phyloP scores from a whole-genome alignment of 108 stramenopile species.

The Schizochytrium sp. region DNA sequence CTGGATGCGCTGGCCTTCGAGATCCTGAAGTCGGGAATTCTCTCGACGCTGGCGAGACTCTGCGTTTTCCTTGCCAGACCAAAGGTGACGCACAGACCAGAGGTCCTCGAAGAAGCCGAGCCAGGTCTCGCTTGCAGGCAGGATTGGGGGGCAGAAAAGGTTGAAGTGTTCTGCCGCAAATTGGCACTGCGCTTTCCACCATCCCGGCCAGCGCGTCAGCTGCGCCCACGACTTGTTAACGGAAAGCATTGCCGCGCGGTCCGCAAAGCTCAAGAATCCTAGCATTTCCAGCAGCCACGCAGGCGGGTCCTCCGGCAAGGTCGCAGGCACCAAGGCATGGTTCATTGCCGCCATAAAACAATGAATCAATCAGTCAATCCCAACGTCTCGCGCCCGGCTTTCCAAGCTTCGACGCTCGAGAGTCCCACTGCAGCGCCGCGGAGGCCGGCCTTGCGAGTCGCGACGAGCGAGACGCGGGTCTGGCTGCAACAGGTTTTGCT shows the following conservation, averaged over 20 bases:
- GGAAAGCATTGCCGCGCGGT: background rate
- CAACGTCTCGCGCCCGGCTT: no score
- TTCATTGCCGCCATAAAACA: no score
- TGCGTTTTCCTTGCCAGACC: background rate
- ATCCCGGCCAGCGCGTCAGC: background rate
- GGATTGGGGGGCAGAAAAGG: background rate
- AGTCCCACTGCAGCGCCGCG: no score
- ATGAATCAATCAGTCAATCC: no score
- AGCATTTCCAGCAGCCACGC: background rate
- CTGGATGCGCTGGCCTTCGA: background rate
- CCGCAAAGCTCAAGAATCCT: background rate
- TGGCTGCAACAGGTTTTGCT: no score
- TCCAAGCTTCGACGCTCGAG: no score
- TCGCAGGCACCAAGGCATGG: background rate
- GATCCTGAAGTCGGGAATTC: background rate
- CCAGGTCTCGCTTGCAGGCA: background rate
- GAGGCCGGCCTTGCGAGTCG: no score
- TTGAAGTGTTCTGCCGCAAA: background rate
- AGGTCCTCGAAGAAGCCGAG: background rate
- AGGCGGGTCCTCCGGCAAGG: background rate
- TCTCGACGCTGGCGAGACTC: background rate
- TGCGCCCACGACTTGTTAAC: background rate
- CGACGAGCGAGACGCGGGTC: no score
- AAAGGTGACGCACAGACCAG: background rate
- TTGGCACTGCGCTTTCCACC: background rate